Conservation (phyloP, 2,329 filamentous ascomycete species). For the Monascus ruber region DNA sequence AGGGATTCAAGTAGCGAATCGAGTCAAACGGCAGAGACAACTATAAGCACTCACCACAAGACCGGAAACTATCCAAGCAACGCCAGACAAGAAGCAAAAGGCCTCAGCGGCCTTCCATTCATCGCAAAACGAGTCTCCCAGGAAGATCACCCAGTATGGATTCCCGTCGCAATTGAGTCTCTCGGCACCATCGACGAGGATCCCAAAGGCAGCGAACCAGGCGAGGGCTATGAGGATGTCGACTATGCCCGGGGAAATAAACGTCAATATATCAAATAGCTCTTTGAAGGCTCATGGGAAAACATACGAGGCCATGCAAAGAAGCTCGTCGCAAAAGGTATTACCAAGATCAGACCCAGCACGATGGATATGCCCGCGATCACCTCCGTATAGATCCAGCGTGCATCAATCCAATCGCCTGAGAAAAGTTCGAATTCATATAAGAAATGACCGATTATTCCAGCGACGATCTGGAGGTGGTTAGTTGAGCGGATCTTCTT, state of each 20-base stretch:
- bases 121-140: constrained; percentile 44
- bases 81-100: constrained; percentile 59
- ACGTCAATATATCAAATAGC: constrained; percentile 1
- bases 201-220: constrained; percentile 60
- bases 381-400: constrained; percentile 65
- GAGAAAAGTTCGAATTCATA: constrained; percentile 33
- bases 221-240: constrained; percentile 57
- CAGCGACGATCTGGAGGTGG: constrained; percentile 44
- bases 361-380: constrained; percentile 59
- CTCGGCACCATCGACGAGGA: constrained; percentile 49
- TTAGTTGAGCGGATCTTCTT: no score
- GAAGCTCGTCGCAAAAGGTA: constrained; percentile 58
- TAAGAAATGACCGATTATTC: constrained; percentile 57
- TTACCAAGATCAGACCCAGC: constrained; percentile 58
- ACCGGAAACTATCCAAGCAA: constrained; percentile 57
- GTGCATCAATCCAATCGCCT: constrained; percentile 45
- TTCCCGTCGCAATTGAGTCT: constrained; percentile 43
- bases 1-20: no score
- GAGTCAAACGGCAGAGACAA: background rate
- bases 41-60: constrained; percentile 35
- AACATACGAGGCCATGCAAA: constrained; percentile 51
- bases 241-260: constrained; percentile 20
- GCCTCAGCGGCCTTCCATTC: constrained; percentile 61
- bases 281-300: background rate
- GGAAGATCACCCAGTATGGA: constrained; percentile 51